Conservation (phyloP, 148 eudicot genomes). For the Chenopodium suecicum region DNA sequence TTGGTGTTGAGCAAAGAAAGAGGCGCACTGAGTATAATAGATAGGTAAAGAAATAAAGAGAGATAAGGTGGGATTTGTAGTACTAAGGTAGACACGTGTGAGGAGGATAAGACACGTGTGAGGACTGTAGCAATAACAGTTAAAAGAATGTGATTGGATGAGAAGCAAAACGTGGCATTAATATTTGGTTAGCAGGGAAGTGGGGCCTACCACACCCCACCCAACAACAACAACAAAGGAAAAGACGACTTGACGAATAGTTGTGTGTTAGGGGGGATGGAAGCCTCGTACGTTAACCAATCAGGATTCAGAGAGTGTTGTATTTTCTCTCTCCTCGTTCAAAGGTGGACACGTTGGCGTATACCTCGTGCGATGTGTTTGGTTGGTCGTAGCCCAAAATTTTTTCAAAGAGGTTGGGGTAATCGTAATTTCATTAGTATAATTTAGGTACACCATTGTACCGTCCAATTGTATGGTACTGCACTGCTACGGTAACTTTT, state of each 20-base stretch:
- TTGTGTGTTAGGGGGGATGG: neutral
- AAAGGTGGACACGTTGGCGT: slow-evolving; percentile 8
- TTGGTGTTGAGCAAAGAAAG: neutral
- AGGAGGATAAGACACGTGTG: slow-evolving; percentile 27
- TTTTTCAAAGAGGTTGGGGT: too few species aligned
- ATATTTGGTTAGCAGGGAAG: neutral
- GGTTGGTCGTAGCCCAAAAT: neutral
- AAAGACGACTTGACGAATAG: neutral
- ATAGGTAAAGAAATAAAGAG: neutral
- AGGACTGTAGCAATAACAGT: slow-evolving; percentile 8
- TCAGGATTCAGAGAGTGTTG: neutral
- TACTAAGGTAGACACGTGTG: slow-evolving; percentile 22
- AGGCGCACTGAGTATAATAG: neutral
- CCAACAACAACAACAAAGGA: neutral
- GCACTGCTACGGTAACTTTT: too few species aligned
- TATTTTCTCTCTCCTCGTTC: neutral
- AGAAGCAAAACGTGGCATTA: slow-evolving; percentile 20
- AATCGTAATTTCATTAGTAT: too few species aligned
- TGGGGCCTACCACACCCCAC: neutral
- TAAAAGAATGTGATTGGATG: slow-evolving; percentile 9
- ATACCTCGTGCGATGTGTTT: slow-evolving; percentile 14
- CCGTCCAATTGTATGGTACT: too few species aligned
- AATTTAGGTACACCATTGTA: too few species aligned
- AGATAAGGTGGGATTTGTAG: neutral
- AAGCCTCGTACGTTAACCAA: neutral